Base-by-base conservation (phyloP, 2,329 filamentous ascomycete species). In the Fusarium sp. region DNA sequence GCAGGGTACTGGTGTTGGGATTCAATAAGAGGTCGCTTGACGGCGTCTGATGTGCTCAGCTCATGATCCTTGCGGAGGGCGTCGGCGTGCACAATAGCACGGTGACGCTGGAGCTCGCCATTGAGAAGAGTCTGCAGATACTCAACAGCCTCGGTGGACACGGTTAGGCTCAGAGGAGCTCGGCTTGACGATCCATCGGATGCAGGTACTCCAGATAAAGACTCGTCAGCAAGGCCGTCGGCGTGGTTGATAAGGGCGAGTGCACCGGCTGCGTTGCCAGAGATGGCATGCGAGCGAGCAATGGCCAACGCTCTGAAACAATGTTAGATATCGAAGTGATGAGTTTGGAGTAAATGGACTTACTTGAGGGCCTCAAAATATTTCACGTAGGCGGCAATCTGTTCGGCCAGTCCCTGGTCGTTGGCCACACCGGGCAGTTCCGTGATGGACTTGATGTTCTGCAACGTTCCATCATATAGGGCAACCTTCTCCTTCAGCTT, bases 361-460 rank as follows among this genome's bases (percentile, higher is more conserved):
- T 84, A 95, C 91, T 95, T 97, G 57, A 98, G 84, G 11, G 96
- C 92, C 66, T 91, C 88, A 82, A 98, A 99, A 81, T 98, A 98
- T 63, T 88, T 85, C 36, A 88, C 86, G 72, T 93, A 95, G 34
- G 89, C 89, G 58, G 93, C 89, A n/a, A 99, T 83, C 78, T 96
- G 93, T 45, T 86, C 82, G 6, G 94, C 85, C 69, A 99, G 92
- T 17, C 82, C 84, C 40, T 89, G 86, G 75, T 99, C 96, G 42
- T 94, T 92, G 36, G 94, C 94, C 18, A 98, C 92, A 79, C 96
- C 96, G 4, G 94, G 92, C 15, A 99, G 86, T 63, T 97, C 94
- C 74, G 92, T 93, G 78, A 98, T 90, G 6, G 94, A 93, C 70
- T 98, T 92, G 63, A 99, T 85, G 79, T 94, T 98, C 80, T 98